Evolutionary conservation across 2,329 filamentous ascomycete genomes (phyloP).

Genomic region (Metarhizium album): DNA sequence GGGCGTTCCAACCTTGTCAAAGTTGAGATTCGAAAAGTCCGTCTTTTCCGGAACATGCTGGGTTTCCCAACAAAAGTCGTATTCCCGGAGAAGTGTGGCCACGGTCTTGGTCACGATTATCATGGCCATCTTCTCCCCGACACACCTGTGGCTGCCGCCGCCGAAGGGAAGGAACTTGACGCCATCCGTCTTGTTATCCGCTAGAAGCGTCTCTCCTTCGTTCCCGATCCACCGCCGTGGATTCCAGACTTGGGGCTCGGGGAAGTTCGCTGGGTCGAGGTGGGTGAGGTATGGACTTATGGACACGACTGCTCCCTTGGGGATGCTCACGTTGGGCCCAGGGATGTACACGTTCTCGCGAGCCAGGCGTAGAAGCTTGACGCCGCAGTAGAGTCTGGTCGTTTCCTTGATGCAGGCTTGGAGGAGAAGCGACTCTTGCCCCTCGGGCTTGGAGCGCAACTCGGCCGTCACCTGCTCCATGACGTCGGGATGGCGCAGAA

Average conservation of each 20-base stretch:
- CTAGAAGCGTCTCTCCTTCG: too few species aligned
- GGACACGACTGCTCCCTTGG: slow-evolving; percentile 8
- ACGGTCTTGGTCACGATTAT: too few species aligned
- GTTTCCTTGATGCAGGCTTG: slow-evolving; percentile 13
- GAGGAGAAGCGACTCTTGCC: slow-evolving; percentile 6
- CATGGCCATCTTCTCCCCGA: too few species aligned
- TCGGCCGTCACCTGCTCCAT: slow-evolving; percentile 5
- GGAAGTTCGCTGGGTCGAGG: slow-evolving; percentile 8
- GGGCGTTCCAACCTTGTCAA: slow-evolving; percentile 9
- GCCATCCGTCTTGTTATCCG: too few species aligned
- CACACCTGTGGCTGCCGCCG: too few species aligned
- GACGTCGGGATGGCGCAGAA: neutral
- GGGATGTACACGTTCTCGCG: slow-evolving; percentile 3
- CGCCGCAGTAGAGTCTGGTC: slow-evolving; percentile 8
- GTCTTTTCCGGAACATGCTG: neutral
- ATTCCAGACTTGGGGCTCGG: slow-evolving; percentile 8
- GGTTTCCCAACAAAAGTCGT: slow-evolving; percentile 10
- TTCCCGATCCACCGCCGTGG: slow-evolving; percentile 3
- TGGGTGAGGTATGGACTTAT: slow-evolving; percentile 9
- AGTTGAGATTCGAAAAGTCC: slow-evolving; percentile 4
- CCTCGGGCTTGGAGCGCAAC: slow-evolving; percentile 5
- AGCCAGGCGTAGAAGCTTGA: slow-evolving; percentile 4
- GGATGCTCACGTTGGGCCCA: slow-evolving; percentile 2
- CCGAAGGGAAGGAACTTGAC: too few species aligned
- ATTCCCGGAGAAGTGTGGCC: slow-evolving; percentile 2